A percentile compares a stretch with the other conserved stretches of the same genome.
Conservation (phyloP, 345 rosid species). For the Trapa incisa region DNA sequence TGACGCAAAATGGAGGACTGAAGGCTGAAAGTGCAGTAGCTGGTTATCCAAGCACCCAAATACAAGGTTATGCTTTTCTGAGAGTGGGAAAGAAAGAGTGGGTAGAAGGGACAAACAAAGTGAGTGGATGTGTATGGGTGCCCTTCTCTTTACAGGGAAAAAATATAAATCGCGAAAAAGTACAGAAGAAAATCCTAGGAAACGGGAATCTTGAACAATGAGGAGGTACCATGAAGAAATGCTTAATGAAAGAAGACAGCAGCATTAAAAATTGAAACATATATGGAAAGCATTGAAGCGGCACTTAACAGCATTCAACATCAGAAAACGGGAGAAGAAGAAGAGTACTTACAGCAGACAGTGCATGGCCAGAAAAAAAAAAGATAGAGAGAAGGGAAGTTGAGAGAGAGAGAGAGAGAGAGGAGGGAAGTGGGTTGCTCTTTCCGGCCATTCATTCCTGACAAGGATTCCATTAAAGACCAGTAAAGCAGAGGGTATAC, state of each 20-base stretch:
- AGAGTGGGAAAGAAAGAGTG: neutral
- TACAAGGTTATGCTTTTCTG: slow-evolving; percentile 1
- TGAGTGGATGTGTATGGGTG: neutral
- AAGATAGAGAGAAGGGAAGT: neutral
- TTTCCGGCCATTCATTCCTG: slow-evolving; percentile 32
- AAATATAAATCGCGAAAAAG: neutral
- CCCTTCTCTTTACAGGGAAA: neutral
- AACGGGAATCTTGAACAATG: slow-evolving; percentile 18
- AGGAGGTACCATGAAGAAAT: slow-evolving; percentile 18
- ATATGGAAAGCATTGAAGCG: neutral
- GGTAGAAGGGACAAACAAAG: neutral
- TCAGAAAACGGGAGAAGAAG: neutral
- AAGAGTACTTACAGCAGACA: neutral
- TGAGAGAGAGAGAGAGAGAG: slow-evolving; percentile 6
- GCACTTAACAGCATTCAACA: neutral
- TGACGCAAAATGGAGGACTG: neutral
- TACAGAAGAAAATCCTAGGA: slow-evolving; percentile 13
- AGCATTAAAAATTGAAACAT: neutral
- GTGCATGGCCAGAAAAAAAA: neutral
- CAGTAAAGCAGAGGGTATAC: slow-evolving; percentile 10
- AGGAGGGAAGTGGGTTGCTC: slow-evolving; percentile 18
- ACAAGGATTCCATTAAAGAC: slow-evolving; percentile 27
- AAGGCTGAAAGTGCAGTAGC: neutral
- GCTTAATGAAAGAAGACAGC: slow-evolving; percentile 8
- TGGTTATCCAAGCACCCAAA: neutral